These are phyloP conservation scores for Aspergillus unguis DNA, from an alignment of 2,329 filamentous ascomycete species.

Conservation along the genomic window DNA sequence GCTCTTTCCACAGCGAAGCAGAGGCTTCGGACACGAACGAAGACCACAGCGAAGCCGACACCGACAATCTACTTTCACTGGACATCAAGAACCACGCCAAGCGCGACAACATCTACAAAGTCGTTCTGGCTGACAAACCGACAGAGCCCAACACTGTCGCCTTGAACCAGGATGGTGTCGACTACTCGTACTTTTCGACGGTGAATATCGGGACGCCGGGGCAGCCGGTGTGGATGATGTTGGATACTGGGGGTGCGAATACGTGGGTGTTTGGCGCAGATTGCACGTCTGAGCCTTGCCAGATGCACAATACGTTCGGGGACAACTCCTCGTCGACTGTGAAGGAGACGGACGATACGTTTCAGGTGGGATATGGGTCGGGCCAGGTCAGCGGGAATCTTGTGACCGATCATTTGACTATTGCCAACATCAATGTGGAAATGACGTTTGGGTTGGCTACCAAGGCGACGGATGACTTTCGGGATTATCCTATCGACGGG, in stretches of 20 bases:
- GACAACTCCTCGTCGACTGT: conserved; percentile 63
- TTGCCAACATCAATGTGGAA: conserved; percentile 63
- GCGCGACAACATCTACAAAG: conserved; percentile 50
- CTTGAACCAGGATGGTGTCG: conserved; percentile 53
- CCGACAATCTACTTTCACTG: conserved; percentile 26
- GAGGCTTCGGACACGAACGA: conserved; percentile 10
- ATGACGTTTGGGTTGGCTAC: conserved; percentile 71
- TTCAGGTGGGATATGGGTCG: conserved; percentile 71
- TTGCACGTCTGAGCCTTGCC: conserved; percentile 66
- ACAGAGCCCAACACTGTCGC: conserved; percentile 47
- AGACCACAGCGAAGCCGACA: too few species aligned
- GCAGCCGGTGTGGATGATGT: conserved; percentile 51
- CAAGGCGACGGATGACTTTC: conserved; percentile 70
- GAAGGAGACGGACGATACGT: conserved; percentile 52
- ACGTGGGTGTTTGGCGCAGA: conserved; percentile 78
- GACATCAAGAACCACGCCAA: conserved; percentile 40
- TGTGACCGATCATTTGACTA: conserved; percentile 62
- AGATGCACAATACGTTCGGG: conserved; percentile 67
- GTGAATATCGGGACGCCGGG: conserved; percentile 50
- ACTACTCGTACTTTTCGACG: conserved; percentile 54
- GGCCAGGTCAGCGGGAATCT: conserved; percentile 67
- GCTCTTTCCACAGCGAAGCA: conserved; percentile 18
- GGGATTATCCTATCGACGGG: conserved; percentile 78
- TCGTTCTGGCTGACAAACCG: conserved; percentile 41
- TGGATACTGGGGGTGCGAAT: conserved; percentile 59